Conservation (phyloP, 1,284 basidiomycete species). For the Fomitopsis pinicola region DNA sequence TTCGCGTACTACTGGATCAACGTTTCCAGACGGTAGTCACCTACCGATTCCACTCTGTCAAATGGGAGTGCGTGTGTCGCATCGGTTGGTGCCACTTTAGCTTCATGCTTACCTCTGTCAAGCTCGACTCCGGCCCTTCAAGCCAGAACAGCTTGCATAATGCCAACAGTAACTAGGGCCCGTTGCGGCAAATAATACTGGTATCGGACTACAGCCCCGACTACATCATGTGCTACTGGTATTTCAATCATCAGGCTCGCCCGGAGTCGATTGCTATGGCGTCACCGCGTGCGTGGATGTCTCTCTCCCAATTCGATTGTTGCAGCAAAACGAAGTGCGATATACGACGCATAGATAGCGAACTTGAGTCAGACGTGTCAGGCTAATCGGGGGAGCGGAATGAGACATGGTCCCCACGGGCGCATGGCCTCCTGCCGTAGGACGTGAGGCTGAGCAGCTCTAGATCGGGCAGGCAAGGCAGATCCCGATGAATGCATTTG, state of each 20-base stretch:
- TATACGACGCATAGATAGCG: neutral
- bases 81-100: neutral
- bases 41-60: neutral
- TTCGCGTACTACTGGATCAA: neutral
- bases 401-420: neutral
- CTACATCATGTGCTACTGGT: neutral
- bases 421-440: neutral
- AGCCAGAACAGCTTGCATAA: too few species aligned
- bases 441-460: neutral
- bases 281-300: neutral
- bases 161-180: too few species aligned
- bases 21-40: neutral
- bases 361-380: neutral
- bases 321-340: neutral
- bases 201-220: neutral
- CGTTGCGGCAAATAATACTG: too few species aligned
- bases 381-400: neutral
- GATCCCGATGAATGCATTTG: conserved; percentile 1
- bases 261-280: neutral
- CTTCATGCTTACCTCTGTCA: neutral
- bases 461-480: neutral
- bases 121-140: neutral
- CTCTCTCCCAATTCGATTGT: neutral
- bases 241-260: neutral
- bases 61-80: neutral